Evolutionary conservation across 108 stramenopile genomes (phyloP).

Genomic region (Skeletonema tropicum): DNA sequence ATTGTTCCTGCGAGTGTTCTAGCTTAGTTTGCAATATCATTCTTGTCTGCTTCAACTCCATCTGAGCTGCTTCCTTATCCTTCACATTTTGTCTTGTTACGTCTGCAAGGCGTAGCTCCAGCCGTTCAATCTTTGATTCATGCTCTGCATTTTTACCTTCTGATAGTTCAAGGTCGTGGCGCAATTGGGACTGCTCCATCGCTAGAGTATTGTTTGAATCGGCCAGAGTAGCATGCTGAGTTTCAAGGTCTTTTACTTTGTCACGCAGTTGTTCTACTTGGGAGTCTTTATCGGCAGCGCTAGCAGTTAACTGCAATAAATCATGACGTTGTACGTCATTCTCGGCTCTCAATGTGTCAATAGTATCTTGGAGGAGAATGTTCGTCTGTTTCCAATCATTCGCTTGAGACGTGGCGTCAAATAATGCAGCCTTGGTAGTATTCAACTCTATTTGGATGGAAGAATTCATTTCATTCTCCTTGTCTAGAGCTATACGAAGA

Average conservation of each 20-base stretch:
- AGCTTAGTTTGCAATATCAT: constrained; percentile 25
- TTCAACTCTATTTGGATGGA: background rate
- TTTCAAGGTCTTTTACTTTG: constrained; percentile 10
- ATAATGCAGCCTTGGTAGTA: background rate
- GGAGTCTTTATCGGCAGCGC: background rate
- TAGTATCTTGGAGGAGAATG: background rate
- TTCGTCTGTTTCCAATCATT: background rate
- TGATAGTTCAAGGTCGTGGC: constrained; percentile 12
- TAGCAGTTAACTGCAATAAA: background rate
- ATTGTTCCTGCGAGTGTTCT: constrained; percentile 3
- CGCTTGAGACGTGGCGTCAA: background rate
- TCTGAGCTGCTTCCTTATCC: constrained; percentile 13
- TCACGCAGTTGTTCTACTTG: background rate
- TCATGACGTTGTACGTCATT: background rate
- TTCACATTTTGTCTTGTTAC: background rate
- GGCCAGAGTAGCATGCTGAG: background rate
- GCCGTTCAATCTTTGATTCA: constrained; percentile 9
- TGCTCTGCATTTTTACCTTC: constrained; percentile 3
- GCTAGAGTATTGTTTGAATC: background rate
- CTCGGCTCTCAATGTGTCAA: background rate
- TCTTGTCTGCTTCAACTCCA: constrained; percentile 10
- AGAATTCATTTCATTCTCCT: background rate
- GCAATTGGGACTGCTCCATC: constrained; percentile 5
- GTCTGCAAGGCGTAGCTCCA: constrained; percentile 4
- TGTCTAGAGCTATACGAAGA: constrained; percentile 3